phyloP scores from a whole-genome alignment of 148 eudicot species.

The Polygonum maritimum region DNA sequence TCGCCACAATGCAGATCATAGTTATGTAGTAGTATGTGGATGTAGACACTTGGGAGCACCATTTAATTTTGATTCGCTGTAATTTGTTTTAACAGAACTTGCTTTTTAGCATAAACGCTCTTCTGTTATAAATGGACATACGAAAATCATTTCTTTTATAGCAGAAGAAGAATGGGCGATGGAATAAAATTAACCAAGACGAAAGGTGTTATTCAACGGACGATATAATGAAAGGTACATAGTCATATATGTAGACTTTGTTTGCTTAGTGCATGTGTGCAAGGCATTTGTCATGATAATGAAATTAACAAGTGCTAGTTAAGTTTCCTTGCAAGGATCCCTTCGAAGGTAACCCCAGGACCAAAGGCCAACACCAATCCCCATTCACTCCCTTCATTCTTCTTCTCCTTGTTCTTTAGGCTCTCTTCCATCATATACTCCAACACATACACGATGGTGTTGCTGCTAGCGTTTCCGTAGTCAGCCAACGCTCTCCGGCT shows the following conservation, averaged over 20 bases:
- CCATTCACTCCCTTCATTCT: constrained; percentile 42
- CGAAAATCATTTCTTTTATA: neutral
- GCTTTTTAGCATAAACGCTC: neutral
- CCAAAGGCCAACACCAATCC: constrained; percentile 93
- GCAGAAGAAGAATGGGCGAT: neutral
- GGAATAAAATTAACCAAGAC: neutral
- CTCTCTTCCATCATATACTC: constrained; percentile 76
- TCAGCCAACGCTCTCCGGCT: constrained; percentile 80
- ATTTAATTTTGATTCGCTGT: neutral
- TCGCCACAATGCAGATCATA: neutral
- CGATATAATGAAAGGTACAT: no score
- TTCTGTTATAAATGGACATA: neutral
- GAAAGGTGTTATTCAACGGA: neutral
- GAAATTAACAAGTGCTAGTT: constrained; percentile 3
- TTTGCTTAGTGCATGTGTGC: no score
- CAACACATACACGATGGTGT: constrained; percentile 90
- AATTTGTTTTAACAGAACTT: neutral
- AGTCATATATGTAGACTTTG: no score
- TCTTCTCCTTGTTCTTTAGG: constrained; percentile 25
- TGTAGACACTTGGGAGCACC: neutral
- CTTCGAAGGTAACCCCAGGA: constrained; percentile 89
- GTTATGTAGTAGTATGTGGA: neutral
- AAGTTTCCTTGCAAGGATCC: constrained; percentile 83
- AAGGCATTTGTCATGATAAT: no score
- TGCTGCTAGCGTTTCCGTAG: constrained; percentile 91